Conservation (phyloP, 2,329 filamentous ascomycete genomes). For the Penicillium sp. region DNA sequence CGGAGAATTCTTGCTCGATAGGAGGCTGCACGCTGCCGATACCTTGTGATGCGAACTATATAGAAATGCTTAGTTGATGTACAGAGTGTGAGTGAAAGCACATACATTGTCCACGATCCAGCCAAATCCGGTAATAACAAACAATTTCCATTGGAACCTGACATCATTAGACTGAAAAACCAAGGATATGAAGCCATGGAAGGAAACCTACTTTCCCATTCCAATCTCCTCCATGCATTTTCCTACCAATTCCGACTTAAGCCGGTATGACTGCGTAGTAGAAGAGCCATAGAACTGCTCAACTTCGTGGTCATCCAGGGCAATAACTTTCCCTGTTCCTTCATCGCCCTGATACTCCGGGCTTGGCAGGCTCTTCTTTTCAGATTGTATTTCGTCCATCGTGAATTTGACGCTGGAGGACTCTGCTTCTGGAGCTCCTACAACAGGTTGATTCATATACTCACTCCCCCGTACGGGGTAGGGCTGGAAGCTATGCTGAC, state of each 20-base stretch:
- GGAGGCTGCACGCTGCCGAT: constrained; percentile 31
- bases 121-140: constrained; percentile 66
- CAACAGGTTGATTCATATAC: constrained; percentile 2
- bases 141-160: constrained; percentile 59
- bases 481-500: background rate
- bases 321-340: constrained; percentile 16
- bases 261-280: constrained; percentile 31
- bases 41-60: constrained; percentile 29
- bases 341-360: background rate
- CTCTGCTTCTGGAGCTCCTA: background rate
- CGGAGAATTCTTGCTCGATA: constrained; percentile 27
- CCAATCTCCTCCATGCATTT: constrained; percentile 29
- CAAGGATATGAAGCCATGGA: background rate
- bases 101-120: constrained; percentile 65
- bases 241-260: constrained; percentile 32
- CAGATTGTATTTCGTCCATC: constrained; percentile 20
- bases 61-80: background rate
- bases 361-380: constrained; percentile 5
- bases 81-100: background rate
- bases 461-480: background rate
- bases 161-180: background rate
- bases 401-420: background rate
- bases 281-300: constrained; percentile 42
- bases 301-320: constrained; percentile 29
- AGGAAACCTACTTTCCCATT: constrained; percentile 30